phyloP scores from a whole-genome alignment of 225 moss, liverwort and hornwort genomes.

The Straminergon stramineum region DNA sequence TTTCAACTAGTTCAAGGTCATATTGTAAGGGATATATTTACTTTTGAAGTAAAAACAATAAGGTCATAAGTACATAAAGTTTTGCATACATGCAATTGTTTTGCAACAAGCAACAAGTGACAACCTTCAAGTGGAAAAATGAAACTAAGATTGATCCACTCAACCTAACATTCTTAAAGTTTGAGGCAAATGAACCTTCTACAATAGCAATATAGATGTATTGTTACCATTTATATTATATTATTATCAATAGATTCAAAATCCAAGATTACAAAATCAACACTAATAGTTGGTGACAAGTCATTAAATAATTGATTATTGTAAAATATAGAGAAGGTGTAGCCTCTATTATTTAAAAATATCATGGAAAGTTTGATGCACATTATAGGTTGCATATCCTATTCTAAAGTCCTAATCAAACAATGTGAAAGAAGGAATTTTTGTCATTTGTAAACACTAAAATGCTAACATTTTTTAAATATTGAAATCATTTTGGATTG shows the following conservation, averaged over 20 bases:
- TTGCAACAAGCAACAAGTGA: neutral
- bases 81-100: neutral
- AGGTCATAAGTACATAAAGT: neutral
- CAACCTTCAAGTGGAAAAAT: neutral
- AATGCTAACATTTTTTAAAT: neutral
- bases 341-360: neutral
- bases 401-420: neutral
- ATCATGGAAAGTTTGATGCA: neutral
- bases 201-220: neutral
- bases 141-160: neutral
- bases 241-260: neutral
- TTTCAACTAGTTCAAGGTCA: neutral
- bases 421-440: neutral
- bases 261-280: neutral
- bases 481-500: neutral
- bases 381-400: neutral
- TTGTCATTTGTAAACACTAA: neutral
- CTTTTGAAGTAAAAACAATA: neutral
- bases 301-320: neutral
- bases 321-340: neutral
- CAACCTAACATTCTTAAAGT: neutral
- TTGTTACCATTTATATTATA: neutral
- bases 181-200: neutral
- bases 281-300: neutral
- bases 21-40: neutral